Conservation (phyloP, 768 basidiomycete genomes). For the Neoboletus brunneissimus region DNA sequence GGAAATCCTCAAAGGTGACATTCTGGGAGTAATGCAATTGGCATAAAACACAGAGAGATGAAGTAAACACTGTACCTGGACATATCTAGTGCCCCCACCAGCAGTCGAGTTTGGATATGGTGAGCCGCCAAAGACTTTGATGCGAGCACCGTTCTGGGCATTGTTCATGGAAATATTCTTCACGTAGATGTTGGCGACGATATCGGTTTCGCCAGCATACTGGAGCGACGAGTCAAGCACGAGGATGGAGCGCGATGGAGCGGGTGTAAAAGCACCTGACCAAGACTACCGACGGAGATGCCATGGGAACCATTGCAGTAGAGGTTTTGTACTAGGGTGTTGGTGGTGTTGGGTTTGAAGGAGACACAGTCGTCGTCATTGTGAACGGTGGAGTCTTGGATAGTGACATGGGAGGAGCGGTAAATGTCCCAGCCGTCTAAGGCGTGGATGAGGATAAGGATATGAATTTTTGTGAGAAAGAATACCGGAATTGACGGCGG, state of each 20-base stretch:
- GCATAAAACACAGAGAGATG: not conserved
- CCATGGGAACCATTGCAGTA: conserved; percentile 40
- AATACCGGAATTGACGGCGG: conserved; percentile 36
- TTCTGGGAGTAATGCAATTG: conserved; percentile 8
- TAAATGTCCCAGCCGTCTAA: conserved; percentile 52
- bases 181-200: conserved; percentile 43
- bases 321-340: conserved; percentile 41
- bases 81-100: conserved; percentile 45
- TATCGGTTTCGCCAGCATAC: conserved; percentile 40
- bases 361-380: conserved; percentile 43
- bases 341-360: conserved; percentile 34
- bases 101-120: conserved; percentile 37
- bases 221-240: conserved; percentile 5
- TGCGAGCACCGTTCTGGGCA: conserved; percentile 48
- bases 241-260: not conserved
- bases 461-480: not conserved
- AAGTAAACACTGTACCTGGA: conserved; percentile 26
- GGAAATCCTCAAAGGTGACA: conserved; percentile 24
- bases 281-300: conserved; percentile 49
- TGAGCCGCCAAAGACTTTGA: conserved; percentile 50
- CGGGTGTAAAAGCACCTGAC: conserved; percentile 29
- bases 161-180: conserved; percentile 44
- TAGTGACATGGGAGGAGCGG: conserved; percentile 34
- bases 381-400: conserved; percentile 38
- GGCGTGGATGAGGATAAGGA: not conserved